Base-by-base conservation (phyloP, 345 rosid genomes). In the Gynandropsis gynandra region DNA sequence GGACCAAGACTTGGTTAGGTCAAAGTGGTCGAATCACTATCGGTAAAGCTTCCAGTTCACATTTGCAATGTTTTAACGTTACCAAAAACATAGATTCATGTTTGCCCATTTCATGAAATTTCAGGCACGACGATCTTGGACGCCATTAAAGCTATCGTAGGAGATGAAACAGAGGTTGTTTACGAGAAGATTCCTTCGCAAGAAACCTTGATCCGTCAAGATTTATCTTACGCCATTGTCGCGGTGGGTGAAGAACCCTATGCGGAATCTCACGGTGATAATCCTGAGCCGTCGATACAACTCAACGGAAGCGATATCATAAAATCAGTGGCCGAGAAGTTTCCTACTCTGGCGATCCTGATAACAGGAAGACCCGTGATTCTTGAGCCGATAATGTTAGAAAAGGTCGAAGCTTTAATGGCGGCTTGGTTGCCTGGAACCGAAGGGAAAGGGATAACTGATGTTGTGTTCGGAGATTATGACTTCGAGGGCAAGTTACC, bases 81-180 rank as follows among this genome's bases (percentile, higher is more conserved):
- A 16, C 0, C 8, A 42, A 38, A 14, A 10, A 0, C 14, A 16
- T 53, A 45, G 37, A 27, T 52, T 3, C 8, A 13, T 24, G 2
- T 50, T 18, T 43, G 48, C 19, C 20, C n/a, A n/a, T n/a, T n/a
- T n/a, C n/a, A n/a, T 58, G 43, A 51, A 35, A 51, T 14, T 58
- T 36, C 45, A 86, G 97, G 96, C 12, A 81, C 85, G 6, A 86
- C 95, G 47, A 83, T 89, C 55, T 68, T 87, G 72, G 96, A 84
- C 18, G 95, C 95, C 20, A 63, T 90, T 7, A 66, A 64, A 76
- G 79, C 50, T 52, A 68, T 74, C 14, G 88, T 80, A 39, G 96
- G 96, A 29, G 71, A 59, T 39, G n/a, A 73, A 46, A 76, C 94
- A 5, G 85, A 90, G 64, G 85, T 87, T 42, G 60, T 78, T 43